Evolutionary conservation across 768 basidiomycete genomes (phyloP), one percentile per base, ranked within the genome.

Genomic region (Phylloporus rhodoxanthus): DNA sequence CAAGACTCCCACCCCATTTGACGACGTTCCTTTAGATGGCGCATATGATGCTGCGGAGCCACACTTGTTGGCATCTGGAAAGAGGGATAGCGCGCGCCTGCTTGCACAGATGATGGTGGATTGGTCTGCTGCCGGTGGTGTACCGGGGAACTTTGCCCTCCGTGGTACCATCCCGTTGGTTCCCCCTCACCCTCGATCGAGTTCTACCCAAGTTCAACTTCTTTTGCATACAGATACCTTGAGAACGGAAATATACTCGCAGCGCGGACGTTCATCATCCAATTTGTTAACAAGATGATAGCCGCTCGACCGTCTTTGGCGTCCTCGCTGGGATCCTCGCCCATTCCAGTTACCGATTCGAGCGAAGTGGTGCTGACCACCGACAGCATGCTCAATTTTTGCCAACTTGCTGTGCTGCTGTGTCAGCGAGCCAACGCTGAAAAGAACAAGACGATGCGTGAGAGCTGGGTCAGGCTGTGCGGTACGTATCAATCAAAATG

Each of bases 171-270:
- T 99, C 47, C 92, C 94, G 86, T 95, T 19, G 44, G 65, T 60
- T 28, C 28, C 65, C 15, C 48, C 33, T 39, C n/a, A n/a, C 19
- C 19, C 29, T 30, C 17, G 43, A 23, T 20, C 2, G 34, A 25
- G 15, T 19, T 41, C 30, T 21, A 11, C 46, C 25, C 14, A 53
- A 14, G 33, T 38, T 54, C 13, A 63, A 21, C 19, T 21, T 42
- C 25, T 50, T 39, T 47, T 28, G 43, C 34, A 19, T 30, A 14
- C 59, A 90, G 87, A 50, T 89, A 88, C 60, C 73, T 93, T 20
- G 79, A 78, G 53, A 89, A 91, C 46, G 90, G 91, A 14, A 92
- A 92, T 55, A 85, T 99, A 61, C 80, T 91, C n/a, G 89, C 89
- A 4, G 90, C 95, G 4, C 81, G 82, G n/a, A 81, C 86, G n/a